phyloP scores from a whole-genome alignment of 495 filamentous ascomycete species.

The Platismatia glauca region DNA sequence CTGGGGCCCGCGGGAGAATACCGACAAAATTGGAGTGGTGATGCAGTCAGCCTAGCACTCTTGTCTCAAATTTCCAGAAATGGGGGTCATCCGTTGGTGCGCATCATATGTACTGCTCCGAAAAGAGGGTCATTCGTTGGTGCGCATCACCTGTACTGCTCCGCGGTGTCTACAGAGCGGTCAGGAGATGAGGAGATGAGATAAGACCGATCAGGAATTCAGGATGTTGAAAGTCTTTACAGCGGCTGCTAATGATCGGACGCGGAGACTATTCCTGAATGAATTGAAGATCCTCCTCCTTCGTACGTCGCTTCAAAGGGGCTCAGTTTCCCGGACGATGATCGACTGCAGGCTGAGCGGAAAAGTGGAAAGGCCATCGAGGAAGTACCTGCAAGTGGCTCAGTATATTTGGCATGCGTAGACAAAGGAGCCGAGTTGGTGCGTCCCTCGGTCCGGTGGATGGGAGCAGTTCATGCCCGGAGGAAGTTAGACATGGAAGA shows the following conservation, averaged over 20 bases:
- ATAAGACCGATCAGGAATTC: neutral
- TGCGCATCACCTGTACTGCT: neutral
- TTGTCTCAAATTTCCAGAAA: neutral
- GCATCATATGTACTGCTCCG: too few species aligned
- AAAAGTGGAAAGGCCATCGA: neutral
- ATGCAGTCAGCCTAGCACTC: neutral
- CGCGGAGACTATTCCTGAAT: neutral
- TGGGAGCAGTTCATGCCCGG: neutral
- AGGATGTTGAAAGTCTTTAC: slow-evolving; percentile 1
- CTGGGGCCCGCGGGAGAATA: neutral
- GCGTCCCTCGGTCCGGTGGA: too few species aligned
- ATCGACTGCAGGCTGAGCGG: neutral
- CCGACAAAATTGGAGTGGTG: neutral
- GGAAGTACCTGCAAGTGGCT: neutral
- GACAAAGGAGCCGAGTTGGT: neutral
- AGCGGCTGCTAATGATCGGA: slow-evolving; percentile 7
- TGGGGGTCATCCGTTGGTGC: neutral
- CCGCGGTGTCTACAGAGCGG: neutral
- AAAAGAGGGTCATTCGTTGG: neutral
- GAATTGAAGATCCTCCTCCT: neutral
- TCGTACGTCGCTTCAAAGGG: slow-evolving; percentile 7
- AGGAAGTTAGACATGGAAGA: neutral
- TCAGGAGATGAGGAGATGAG: neutral
- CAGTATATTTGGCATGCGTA: neutral
- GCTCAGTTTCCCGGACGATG: slow-evolving; percentile 1